Conservation (phyloP, 345 rosid genomes). For the Hibiscus mutabilis region DNA sequence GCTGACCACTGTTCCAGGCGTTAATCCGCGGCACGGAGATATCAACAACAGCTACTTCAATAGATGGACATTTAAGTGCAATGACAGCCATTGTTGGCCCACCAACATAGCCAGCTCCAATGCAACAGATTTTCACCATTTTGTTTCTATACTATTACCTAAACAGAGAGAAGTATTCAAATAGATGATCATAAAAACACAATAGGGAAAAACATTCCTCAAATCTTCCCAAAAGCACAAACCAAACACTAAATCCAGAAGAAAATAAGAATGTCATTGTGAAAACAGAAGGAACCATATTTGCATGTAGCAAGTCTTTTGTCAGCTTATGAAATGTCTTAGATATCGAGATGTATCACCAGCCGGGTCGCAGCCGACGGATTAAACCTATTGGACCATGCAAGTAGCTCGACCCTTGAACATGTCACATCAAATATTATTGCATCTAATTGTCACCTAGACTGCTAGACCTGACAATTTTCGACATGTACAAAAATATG, state of each 20-base stretch:
- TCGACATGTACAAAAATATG: too few relatives aligned
- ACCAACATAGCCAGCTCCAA: slow-evolving; percentile 96
- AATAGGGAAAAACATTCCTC: not conserved
- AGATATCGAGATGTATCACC: too few relatives aligned
- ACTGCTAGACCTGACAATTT: too few relatives aligned
- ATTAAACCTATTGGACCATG: too few relatives aligned
- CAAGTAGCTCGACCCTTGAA: too few relatives aligned
- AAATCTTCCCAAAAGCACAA: not conserved
- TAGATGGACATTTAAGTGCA: slow-evolving; percentile 80
- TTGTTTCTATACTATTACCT: slow-evolving; percentile 16
- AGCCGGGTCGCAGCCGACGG: too few relatives aligned
- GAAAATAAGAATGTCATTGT: too few relatives aligned
- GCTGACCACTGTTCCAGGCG: slow-evolving; percentile 88
- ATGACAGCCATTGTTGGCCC: slow-evolving; percentile 97
- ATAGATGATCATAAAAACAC: not conserved
- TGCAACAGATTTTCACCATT: slow-evolving; percentile 97
- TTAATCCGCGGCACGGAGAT: slow-evolving; percentile 66
- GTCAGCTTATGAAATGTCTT: too few relatives aligned
- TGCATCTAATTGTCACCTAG: too few relatives aligned
- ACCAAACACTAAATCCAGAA: not conserved
- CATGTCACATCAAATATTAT: too few relatives aligned
- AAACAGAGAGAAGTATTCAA: not conserved
- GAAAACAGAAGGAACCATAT: too few relatives aligned
- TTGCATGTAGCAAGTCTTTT: too few relatives aligned
- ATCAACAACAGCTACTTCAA: slow-evolving; percentile 88